Conservation (phyloP, 495 filamentous ascomycete genomes). For the Cercophora sp. region DNA sequence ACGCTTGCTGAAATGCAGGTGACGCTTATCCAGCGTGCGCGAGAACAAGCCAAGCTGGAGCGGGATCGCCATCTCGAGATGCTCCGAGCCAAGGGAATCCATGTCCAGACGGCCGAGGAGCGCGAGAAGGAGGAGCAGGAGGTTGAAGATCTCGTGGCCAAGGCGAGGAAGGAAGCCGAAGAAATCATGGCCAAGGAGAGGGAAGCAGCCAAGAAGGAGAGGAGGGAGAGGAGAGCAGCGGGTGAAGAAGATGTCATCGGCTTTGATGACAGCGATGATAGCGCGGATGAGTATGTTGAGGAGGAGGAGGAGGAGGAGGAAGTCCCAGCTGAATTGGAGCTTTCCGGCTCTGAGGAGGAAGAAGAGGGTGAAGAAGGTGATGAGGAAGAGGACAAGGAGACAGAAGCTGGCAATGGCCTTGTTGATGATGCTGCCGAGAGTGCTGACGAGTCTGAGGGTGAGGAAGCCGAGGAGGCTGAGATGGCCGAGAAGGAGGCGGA, state of each 20-base stretch:
- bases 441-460: slow-evolving; percentile 34
- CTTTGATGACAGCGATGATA: slow-evolving; percentile 58
- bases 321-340: slow-evolving; percentile 39
- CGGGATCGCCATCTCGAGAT: slow-evolving; percentile 74
- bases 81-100: slow-evolving; percentile 70
- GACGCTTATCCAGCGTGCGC: slow-evolving; percentile 61
- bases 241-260: slow-evolving; percentile 50
- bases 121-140: slow-evolving; percentile 69
- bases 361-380: slow-evolving; percentile 22
- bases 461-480: slow-evolving; percentile 41
- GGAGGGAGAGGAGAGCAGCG: slow-evolving; percentile 45
- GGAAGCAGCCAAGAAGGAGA: slow-evolving; percentile 60
- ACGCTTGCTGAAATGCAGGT: slow-evolving; percentile 65
- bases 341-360: slow-evolving; percentile 47
- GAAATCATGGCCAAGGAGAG: slow-evolving; percentile 74
- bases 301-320: slow-evolving; percentile 32
- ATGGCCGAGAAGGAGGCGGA: slow-evolving; percentile 37
- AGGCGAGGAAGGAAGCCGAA: slow-evolving; percentile 74
- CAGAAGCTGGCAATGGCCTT: slow-evolving; percentile 12
- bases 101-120: slow-evolving; percentile 84
- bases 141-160: slow-evolving; percentile 82
- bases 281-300: slow-evolving; percentile 48
- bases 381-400: slow-evolving; percentile 36
- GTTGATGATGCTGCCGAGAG: slow-evolving; percentile 41
- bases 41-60: slow-evolving; percentile 74